Base-by-base conservation (phyloP, 2,329 filamentous ascomycete species). In the Xylaria multiplex region DNA sequence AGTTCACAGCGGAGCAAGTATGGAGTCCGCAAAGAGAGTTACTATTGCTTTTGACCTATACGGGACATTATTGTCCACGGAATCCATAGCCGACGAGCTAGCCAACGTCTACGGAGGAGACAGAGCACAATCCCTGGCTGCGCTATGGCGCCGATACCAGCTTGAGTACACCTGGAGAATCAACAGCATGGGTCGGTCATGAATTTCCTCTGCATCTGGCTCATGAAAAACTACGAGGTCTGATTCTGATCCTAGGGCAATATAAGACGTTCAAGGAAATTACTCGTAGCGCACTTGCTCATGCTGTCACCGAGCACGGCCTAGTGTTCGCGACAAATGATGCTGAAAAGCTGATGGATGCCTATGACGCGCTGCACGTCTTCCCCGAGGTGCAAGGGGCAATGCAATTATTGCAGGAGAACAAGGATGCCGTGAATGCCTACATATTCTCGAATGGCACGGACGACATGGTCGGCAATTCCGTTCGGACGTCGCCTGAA, bases 161-260 rank as follows among this genome's bases (percentile, higher is more conserved):
- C 81, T 93, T 8, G 91, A 93, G 77, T 94, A 93, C 72, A 92
- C 91, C 45, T 93, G 90, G 90, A 82, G 91, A 58, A 79, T 90
- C 69, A 93, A 89, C 73, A 90, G 87, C 81, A 93, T 93, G 91
- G 84, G 91, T 91, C 80, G 67, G 80, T 77, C 4, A 50, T 14
- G 40, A 48, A 54, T 43, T 37, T 55, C 53, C 30, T 61, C 62
- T 59, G 40, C 60, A 59, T 19, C 57, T 19, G 27, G 6, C 45
- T 2, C 7, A 24, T 24, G 19, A 48, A 42, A 40, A 42, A 37
- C 11, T 9, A n/a, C 3, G 1, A 14, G 3, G 14, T 48, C 53
- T 70, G 66, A 72, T 64, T 14, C 1, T 37, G 27, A 32, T 24
- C 46, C 6, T 71, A 92, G 90, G 84, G 49, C 73, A 82, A 59